Evolutionary conservation across 495 filamentous ascomycete genomes (phyloP).

Genomic region (Xanthoparmelia taractica): DNA sequence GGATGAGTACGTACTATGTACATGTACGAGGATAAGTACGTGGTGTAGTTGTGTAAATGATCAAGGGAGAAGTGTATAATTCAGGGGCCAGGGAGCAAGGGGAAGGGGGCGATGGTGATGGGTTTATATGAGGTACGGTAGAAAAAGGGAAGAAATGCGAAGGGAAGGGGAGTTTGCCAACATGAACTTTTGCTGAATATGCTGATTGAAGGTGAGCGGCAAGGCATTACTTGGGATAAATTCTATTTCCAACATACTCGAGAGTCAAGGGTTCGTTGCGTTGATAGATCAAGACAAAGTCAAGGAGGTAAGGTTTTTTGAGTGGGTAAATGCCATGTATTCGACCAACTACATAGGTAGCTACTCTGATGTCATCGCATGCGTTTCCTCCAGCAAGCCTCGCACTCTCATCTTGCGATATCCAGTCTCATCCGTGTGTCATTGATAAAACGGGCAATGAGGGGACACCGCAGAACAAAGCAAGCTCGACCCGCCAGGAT

Average conservation of each 20-base stretch:
- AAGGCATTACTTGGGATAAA: no score
- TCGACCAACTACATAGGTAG: constrained; percentile 20
- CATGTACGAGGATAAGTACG: no score
- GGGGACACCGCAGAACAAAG: background rate
- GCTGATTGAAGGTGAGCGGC: no score
- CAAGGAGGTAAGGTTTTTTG: background rate
- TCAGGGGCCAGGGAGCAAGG: no score
- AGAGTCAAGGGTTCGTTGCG: background rate
- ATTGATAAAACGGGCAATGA: background rate
- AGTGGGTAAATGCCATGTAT: constrained; percentile 27
- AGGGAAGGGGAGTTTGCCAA: no score
- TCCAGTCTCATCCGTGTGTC: background rate
- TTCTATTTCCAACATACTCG: background rate
- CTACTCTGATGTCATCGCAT: constrained; percentile 20
- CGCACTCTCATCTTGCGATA: background rate
- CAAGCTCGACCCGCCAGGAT: constrained; percentile 11
- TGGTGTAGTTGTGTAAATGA: no score
- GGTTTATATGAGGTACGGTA: no score
- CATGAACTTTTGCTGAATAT: no score
- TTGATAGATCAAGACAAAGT: background rate
- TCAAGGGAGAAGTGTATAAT: no score
- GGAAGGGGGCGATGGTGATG: no score
- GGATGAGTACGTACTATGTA: no score
- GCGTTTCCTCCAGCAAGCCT: constrained; percentile 13
- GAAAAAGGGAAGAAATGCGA: no score